Evolutionary conservation across 805 yeast species (phyloP).

Genomic region (Metschnikowia noctiluminum): DNA sequence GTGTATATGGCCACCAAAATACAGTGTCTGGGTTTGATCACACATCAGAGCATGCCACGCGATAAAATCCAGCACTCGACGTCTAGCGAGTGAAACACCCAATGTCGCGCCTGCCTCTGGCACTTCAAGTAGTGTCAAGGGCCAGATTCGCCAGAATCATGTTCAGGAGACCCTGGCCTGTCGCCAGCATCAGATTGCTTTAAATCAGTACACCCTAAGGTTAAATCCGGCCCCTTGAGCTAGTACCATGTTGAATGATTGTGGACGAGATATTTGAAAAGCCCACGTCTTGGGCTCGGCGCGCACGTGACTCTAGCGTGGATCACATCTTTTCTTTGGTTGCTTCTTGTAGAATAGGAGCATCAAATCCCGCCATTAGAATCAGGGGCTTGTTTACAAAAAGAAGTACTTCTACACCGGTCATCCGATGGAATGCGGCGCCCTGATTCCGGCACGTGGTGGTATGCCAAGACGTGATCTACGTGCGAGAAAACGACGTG

Average conservation of each 20-base stretch:
- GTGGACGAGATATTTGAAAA: not conserved
- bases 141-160: conserved; percentile 1
- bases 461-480: conserved; percentile 1
- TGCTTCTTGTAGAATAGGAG: not conserved
- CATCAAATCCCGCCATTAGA: conserved; percentile 2
- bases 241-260: conserved; percentile 2
- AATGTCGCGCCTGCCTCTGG: not conserved
- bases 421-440: not conserved
- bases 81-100: not conserved
- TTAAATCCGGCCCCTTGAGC: not conserved
- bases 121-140: conserved; percentile 3
- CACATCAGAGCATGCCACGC: not conserved
- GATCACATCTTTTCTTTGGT: not conserved
- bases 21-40: not conserved
- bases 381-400: not conserved
- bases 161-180: conserved; percentile 5
- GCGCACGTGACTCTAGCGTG: not conserved
- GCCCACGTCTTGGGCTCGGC: not conserved
- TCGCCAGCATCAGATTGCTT: not conserved
- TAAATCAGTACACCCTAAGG: conserved; percentile 17
- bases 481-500: not conserved
- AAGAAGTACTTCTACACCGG: conserved; percentile 1
- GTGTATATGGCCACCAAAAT: not conserved
- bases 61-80: not conserved
- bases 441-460: conserved; percentile 14